Evolutionary conservation across 176 grass and related monocot species (phyloP), one percentile per base, ranked within the genome.

Genomic region (Eremochloa ophiuroides): DNA sequence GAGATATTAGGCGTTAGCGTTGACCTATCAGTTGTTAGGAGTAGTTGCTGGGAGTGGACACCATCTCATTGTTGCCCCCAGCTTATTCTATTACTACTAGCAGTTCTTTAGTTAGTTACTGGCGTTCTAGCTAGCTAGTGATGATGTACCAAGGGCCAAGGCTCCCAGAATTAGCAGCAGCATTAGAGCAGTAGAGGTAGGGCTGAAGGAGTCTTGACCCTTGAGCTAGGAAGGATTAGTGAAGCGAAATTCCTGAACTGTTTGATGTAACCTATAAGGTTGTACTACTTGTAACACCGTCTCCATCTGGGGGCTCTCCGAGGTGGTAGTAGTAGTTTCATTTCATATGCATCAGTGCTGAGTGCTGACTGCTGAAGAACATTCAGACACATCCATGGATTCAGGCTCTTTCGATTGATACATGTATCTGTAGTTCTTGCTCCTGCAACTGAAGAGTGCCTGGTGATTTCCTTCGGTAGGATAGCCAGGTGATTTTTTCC

Each of bases 41-140:
- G n/a, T 43, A 16, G 73, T 39, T 83, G 66, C 33, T 83, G 73
- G 40, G 65, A 37, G 62, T 59, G n/a, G 23, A 86, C 77, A 75
- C 70, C 53, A 12, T 69, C 85, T 82, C 85, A 41, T 80, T 83
- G 80, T 87, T 66, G 67, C 8, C 73, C 77, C 79, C 18, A 69
- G 63, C 41, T 69, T 22, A 26, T 38, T 38, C 6, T 7, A 7
- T 55, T 55, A 3, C 51, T 53, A 53, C 20, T 6, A 9, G 38
- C 38, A 23, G 51, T 53, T 53, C 0, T 50, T 34, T 34, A 34
- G 33, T 34, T n/a, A 0, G 20, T 53, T 53, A 22, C 6, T 53
- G 50, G 1, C 2, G 18, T 22, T 1, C 18, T 51, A 3, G 6
- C 38, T 40, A 40, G 47, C 17, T 50, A 38, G 33, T 38, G 20